phyloP scores from a whole-genome alignment of 768 basidiomycete species.

The Cystofilobasidium bisporidii region DNA sequence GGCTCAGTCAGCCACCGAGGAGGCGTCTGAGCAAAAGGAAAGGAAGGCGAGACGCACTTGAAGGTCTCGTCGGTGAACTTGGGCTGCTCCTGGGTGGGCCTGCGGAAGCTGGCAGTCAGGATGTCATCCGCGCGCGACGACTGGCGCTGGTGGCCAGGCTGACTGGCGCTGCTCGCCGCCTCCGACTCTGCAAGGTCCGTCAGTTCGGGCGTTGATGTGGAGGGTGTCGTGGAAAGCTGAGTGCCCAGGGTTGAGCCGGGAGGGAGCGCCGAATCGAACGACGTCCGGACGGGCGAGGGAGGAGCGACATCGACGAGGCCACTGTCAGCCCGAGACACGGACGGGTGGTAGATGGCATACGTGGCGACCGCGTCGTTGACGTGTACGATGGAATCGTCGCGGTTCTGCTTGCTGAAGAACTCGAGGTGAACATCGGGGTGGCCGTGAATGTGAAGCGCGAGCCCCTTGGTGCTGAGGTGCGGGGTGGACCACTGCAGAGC shows the following conservation, averaged over 20 bases:
- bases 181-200: too few species aligned
- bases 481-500: constrained; percentile 32
- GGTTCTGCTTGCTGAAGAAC: constrained; percentile 43
- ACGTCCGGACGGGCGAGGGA: not conserved
- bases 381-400: constrained; percentile 45
- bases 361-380: constrained; percentile 35
- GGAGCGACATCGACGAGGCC: too few species aligned
- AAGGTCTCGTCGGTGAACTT: not conserved
- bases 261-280: not conserved
- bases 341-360: not conserved
- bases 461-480: constrained; percentile 34
- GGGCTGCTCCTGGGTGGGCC: not conserved
- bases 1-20: too few species aligned
- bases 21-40: not conserved
- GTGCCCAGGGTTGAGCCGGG: not conserved
- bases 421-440: constrained; percentile 47
- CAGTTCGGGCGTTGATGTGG: too few species aligned
- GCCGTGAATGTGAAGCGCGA: constrained; percentile 47
- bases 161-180: not conserved
- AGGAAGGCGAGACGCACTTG: not conserved
- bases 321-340: too few species aligned
- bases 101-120: not conserved
- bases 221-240: not conserved
- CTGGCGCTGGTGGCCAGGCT: not conserved
- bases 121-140: not conserved